Conservation (phyloP, 371 early-diverging fungal genomes). For the Mucor indicus region DNA sequence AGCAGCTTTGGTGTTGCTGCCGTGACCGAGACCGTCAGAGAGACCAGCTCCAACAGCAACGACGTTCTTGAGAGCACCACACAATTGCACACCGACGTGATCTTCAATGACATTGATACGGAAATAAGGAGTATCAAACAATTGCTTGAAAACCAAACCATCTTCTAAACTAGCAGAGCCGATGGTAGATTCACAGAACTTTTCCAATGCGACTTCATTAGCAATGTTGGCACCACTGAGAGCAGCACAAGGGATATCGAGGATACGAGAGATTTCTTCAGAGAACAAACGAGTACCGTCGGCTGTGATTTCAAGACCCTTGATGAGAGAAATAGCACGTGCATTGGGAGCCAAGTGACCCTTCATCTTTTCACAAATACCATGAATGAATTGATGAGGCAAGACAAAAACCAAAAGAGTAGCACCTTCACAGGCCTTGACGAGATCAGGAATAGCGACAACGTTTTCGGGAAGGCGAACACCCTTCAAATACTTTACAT, state of each 20-base stretch:
- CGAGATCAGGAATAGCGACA: constrained; percentile 78
- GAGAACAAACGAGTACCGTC: constrained; percentile 78
- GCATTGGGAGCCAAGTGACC: constrained; percentile 68
- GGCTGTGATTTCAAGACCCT: constrained; percentile 78
- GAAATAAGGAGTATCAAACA: constrained; percentile 92
- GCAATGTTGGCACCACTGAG: constrained; percentile 99
- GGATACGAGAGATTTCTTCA: constrained; percentile 73
- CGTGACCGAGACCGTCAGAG: constrained; percentile 79
- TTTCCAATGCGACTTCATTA: constrained; percentile 90
- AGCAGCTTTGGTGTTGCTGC: constrained; percentile 97
- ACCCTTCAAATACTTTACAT: constrained; percentile 93
- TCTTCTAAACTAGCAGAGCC: constrained; percentile 72
- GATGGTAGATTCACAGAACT: constrained; percentile 96
- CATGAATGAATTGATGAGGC: constrained; percentile 91
- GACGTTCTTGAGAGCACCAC: constrained; percentile 98
- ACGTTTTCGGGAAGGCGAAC: constrained; percentile 87
- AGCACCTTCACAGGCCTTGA: constrained; percentile 70
- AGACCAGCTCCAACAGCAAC: constrained; percentile 98
- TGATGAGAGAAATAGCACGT: constrained; percentile 87
- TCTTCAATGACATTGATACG: constrained; percentile 83
- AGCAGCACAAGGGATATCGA: constrained; percentile 74
- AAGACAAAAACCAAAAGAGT: constrained; percentile 92
- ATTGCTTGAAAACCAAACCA: constrained; percentile 73
- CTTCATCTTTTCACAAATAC: constrained; percentile 73
- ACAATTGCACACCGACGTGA: constrained; percentile 93